Evolutionary conservation across 148 eudicot species (phyloP), one percentile per base, ranked within the genome.

Genomic region (Amaranthus cruentus): DNA sequence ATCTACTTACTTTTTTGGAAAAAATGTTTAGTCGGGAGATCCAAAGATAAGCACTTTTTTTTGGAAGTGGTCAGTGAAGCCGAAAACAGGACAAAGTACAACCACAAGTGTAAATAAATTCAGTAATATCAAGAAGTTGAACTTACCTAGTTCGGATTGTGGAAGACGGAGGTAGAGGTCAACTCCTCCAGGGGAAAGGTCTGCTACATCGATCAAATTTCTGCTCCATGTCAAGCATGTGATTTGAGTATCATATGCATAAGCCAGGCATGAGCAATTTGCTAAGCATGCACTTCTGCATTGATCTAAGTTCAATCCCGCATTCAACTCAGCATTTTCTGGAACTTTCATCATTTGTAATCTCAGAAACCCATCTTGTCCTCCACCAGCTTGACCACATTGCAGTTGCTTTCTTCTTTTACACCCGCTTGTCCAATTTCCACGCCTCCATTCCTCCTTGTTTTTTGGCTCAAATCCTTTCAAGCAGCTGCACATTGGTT

Each of bases 251-350:
- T 76, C 58, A 56, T 78, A 74, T 11, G 88, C 60, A 64, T 81
- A 89, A 14, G 89, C 91, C 42, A 71, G 72, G 43, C 95, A 90
- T 10, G 79, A 71, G 59, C 95, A 89, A n/a, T 86, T 79, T 61
- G 65, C 67, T 44, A 43, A 62, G 75, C 91, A 90, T 44, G 43
- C 55, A 4, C n/a, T 62, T 47, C 55, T 50, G 43, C 91, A 90
- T 59, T 82, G 85, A 9, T 66, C 73, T 9, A 66, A 53, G 8
- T 28, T 74, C 81, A 83, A 6, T 11, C 60, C 86, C 28, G 48
- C 47, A 61, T 68, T 65, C 1, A 76, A 78, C 6, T 55, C 21
- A 28, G 62, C 28, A 9, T 71, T 53, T 13, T 86, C 88, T 3
- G 95, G 95, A 65, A 85, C 55, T 62, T 87, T 87, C 68, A 84